Percentiles rank a stretch among this genome's conserved stretches.
These are phyloP conservation scores for Fennellomyces sp. DNA, from an alignment of 371 early-diverging fungal genomes.

Conservation along the genomic window DNA sequence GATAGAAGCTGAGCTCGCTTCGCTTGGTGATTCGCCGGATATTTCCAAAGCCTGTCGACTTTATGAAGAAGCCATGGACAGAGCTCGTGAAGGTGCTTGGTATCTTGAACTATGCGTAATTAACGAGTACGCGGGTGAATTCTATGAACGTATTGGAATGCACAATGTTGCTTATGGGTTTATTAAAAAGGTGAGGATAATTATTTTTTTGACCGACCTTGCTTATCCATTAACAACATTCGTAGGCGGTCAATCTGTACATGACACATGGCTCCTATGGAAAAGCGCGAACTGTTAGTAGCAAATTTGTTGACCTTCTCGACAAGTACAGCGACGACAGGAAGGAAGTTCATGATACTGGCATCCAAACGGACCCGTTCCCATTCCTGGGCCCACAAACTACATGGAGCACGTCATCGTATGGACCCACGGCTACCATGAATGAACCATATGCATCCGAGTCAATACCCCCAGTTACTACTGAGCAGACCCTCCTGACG, in stretches of 20 bases:
- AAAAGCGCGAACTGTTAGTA: slow-evolving; percentile 35
- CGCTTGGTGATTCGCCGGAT: neutral
- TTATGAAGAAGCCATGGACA: slow-evolving; percentile 42
- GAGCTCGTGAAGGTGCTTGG: slow-evolving; percentile 35
- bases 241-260: slow-evolving; percentile 29
- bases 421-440: slow-evolving; percentile 9
- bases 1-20: slow-evolving; percentile 2
- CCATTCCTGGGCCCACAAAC: slow-evolving; percentile 38
- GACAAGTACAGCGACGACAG: slow-evolving; percentile 30
- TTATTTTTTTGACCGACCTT: neutral
- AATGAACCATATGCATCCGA: slow-evolving; percentile 39
- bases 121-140: slow-evolving; percentile 44
- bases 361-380: slow-evolving; percentile 46
- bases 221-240: neutral
- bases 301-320: slow-evolving; percentile 26
- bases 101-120: slow-evolving; percentile 36
- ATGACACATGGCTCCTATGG: slow-evolving; percentile 42
- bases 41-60: slow-evolving; percentile 19
- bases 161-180: slow-evolving; percentile 37
- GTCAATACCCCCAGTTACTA: slow-evolving; percentile 39
- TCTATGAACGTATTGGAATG: slow-evolving; percentile 36
- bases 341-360: slow-evolving; percentile 29
- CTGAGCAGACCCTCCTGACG: slow-evolving; percentile 45
- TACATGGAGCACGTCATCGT: slow-evolving; percentile 40
- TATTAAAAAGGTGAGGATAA: slow-evolving; percentile 28